Evolutionary conservation across 108 stramenopile genomes (phyloP), one percentile per base, ranked within the genome.

Genomic region (Epipyxis sp.): DNA sequence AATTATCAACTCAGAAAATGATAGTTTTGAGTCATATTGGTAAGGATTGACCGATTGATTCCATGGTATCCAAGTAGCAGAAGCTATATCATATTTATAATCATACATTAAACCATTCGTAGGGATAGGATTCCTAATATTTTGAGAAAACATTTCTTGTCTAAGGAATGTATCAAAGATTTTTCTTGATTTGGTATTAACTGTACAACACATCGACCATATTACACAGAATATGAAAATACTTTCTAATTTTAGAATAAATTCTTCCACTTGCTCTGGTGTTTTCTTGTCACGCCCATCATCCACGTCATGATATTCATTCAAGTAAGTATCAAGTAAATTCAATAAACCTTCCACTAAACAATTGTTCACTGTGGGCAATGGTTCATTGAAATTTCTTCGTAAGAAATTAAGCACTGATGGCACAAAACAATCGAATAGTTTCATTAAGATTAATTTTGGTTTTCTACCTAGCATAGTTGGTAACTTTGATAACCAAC

Each of bases 311-410:
- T 82, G 40, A 74, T 79, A 86, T n/a, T 68, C 79, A 44, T 69
- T 79, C 43, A 86, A 77, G 59, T 59, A 83, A 46, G 84, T 85
- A 72, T 86, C 86, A 2, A 86, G 42, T 42, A 86, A 80, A 39
- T 85, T 82, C 69, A 86, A 79, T 32, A 86, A 46, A 0, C 78
- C 82, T 35, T 82, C 84, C 10, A 85, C 81, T 1, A 86, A 82
- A 59, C 84, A 85, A 20, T 83, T 83, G 79, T 86, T 84, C 39
- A 83, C 82, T 45, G 84, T 85, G 0, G 86, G 86, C 69, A 86
- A 78, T 27, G 86, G 86, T 76, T 86, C 86, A 16, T 40, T 42
- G 78, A 79, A 81, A 41, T 41, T 74, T 2, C 84, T 59, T 1
- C 86, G 57, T 16, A 86, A 43, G 0, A 67, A 35, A n/a, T 42